A percentile compares a stretch with the other conserved stretches of the same genome.
Conservation (phyloP, 2,329 filamentous ascomycete species). For the Chaetomiaceae sp. region DNA sequence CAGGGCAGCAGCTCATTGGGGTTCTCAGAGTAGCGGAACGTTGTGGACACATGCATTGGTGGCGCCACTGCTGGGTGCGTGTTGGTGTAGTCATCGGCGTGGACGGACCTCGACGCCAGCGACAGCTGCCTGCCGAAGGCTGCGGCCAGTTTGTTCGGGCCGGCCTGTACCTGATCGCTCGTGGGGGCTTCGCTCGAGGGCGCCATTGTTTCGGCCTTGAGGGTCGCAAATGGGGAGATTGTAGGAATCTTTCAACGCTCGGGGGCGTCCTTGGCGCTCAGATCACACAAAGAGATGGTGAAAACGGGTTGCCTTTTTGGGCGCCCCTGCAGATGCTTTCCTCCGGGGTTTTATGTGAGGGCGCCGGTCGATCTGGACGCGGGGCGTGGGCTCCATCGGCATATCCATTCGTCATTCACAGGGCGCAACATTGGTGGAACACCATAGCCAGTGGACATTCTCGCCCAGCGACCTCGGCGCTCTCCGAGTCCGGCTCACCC, state of each 20-base stretch:
- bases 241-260: not conserved
- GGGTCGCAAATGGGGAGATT: not conserved
- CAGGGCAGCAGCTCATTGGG: constrained; percentile 55
- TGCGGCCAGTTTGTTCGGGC: constrained; percentile 20
- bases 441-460: not conserved
- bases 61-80: constrained; percentile 75
- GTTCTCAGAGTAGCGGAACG: constrained; percentile 72
- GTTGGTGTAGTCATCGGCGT: constrained; percentile 75
- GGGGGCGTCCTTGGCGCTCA: not conserved
- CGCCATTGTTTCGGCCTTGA: not conserved
- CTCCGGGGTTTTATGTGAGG: not conserved
- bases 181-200: not conserved
- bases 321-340: not conserved
- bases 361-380: constrained; percentile 6
- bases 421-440: constrained; percentile 8
- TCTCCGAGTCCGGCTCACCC: not conserved
- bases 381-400: constrained; percentile 10
- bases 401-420: constrained; percentile 13
- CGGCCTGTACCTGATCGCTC: not conserved
- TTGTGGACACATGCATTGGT: constrained; percentile 84
- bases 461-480: not conserved
- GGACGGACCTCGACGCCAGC: constrained; percentile 66
- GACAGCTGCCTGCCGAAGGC: constrained; percentile 38
- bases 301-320: not conserved
- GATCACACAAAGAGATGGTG: not conserved